A percentile compares a stretch with the other conserved stretches of the same genome.
Conservation (phyloP, 257 asterid genomes). For the Rauvolfia tetraphylla region DNA sequence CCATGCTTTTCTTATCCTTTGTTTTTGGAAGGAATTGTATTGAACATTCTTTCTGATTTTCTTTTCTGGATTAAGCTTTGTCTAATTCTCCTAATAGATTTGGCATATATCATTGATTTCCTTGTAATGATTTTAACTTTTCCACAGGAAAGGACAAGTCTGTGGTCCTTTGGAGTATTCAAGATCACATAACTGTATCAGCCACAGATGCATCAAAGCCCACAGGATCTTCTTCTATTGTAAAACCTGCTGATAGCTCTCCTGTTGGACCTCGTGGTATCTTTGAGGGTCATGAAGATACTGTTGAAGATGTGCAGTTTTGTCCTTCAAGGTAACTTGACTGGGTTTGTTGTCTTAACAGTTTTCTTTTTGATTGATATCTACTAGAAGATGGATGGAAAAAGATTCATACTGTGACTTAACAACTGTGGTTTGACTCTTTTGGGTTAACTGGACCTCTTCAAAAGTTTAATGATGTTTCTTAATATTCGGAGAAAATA, state of each 20-base stretch:
- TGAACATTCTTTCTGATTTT: neutral
- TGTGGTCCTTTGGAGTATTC: slow-evolving; percentile 95
- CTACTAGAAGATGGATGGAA: neutral
- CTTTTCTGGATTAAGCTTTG: neutral
- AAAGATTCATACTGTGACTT: neutral
- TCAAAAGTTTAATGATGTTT: neutral
- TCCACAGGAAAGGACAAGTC: slow-evolving; percentile 85
- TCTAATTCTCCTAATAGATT: neutral
- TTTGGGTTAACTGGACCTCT: neutral
- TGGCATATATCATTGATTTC: neutral
- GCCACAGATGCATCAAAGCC: slow-evolving; percentile 58
- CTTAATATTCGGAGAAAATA: neutral
- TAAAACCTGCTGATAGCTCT: slow-evolving; percentile 70
- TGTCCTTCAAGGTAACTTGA: slow-evolving; percentile 85
- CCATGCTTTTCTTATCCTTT: neutral
- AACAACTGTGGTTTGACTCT: neutral
- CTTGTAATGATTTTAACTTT: neutral
- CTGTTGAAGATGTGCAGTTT: slow-evolving; percentile 97
- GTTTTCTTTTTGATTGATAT: neutral
- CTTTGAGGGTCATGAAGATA: slow-evolving; percentile 84
- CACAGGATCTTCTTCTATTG: slow-evolving; percentile 54
- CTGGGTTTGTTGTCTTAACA: neutral
- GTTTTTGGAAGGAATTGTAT: neutral
- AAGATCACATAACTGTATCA: slow-evolving; percentile 85
- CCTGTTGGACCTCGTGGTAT: slow-evolving; percentile 89